Conservation (phyloP, 2,329 filamentous ascomycete species). For the Diplodia corticola region DNA sequence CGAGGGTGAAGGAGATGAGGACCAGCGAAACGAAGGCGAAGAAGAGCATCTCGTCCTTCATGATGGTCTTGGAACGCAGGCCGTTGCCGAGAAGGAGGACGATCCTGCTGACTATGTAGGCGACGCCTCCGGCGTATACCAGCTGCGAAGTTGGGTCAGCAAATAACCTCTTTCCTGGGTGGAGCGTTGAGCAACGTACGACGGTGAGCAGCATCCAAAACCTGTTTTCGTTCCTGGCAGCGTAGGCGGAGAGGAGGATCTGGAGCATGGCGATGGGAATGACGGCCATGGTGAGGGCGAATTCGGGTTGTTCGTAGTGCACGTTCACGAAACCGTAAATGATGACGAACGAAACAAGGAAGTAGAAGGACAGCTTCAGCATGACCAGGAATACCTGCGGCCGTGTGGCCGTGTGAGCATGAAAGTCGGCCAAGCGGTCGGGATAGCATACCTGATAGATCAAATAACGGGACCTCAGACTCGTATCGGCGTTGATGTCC, state of each 20-base stretch:
- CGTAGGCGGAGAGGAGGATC: conserved; percentile 24
- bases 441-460: conserved; percentile 25
- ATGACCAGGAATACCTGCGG: conserved; percentile 28
- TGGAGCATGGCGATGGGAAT: conserved; percentile 29
- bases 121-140: conserved; percentile 27
- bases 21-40: conserved; percentile 25
- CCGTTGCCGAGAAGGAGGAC: conserved; percentile 27
- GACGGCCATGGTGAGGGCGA: conserved; percentile 30
- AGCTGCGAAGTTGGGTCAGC: conserved; percentile 14
- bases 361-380: conserved; percentile 28
- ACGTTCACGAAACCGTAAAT: conserved; percentile 30
- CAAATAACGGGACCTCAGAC: conserved; percentile 24
- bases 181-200: conserved; percentile 23
- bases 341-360: conserved; percentile 29
- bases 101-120: conserved; percentile 29
- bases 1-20: conserved; percentile 17
- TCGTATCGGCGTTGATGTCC: conserved; percentile 26
- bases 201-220: conserved; percentile 26
- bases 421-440: background rate
- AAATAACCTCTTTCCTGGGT: too few relatives aligned
- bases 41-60: conserved; percentile 32
- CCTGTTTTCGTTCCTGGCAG: conserved; percentile 25
- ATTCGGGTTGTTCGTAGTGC: conserved; percentile 30
- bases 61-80: conserved; percentile 19
- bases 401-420: background rate